Conservation (phyloP, 805 yeast species). For the Cyberlindnera xishuangbannaensis region DNA sequence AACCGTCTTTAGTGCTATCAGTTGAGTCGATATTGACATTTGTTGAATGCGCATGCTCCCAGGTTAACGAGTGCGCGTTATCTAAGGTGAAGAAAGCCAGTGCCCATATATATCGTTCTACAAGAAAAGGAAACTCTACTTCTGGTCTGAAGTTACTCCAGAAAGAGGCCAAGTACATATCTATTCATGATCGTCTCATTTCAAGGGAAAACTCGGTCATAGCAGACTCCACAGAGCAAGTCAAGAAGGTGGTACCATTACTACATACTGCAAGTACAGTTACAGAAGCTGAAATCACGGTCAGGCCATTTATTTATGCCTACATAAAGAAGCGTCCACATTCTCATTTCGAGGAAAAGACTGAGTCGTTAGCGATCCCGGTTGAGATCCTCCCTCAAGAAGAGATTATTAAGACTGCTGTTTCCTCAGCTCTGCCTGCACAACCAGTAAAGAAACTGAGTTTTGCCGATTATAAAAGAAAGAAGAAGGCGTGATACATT, state of each 20-base stretch:
- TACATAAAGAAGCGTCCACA: slow-evolving; percentile 14
- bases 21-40: slow-evolving; percentile 57
- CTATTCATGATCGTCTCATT: slow-evolving; percentile 29
- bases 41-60: slow-evolving; percentile 57
- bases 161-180: slow-evolving; percentile 26
- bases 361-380: slow-evolving; percentile 24
- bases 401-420: background rate
- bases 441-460: slow-evolving; percentile 52
- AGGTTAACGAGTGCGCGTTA: slow-evolving; percentile 48
- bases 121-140: slow-evolving; percentile 28
- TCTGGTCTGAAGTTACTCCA: slow-evolving; percentile 27
- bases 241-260: slow-evolving; percentile 8
- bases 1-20: slow-evolving; percentile 50
- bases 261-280: slow-evolving; percentile 5
- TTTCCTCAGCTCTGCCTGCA: slow-evolving; percentile 5
- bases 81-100: slow-evolving; percentile 58
- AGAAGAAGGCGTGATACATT: slow-evolving; percentile 25
- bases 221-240: slow-evolving; percentile 11
- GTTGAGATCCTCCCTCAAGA: slow-evolving; percentile 15
- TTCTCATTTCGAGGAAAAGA: slow-evolving; percentile 8
- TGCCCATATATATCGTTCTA: slow-evolving; percentile 50
- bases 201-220: slow-evolving; percentile 21
- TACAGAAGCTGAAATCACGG: slow-evolving; percentile 15
- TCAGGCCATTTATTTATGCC: slow-evolving; percentile 18
- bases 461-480: slow-evolving; percentile 70